Conservation (phyloP, 345 rosid species). For the Reutealis trisperma region DNA sequence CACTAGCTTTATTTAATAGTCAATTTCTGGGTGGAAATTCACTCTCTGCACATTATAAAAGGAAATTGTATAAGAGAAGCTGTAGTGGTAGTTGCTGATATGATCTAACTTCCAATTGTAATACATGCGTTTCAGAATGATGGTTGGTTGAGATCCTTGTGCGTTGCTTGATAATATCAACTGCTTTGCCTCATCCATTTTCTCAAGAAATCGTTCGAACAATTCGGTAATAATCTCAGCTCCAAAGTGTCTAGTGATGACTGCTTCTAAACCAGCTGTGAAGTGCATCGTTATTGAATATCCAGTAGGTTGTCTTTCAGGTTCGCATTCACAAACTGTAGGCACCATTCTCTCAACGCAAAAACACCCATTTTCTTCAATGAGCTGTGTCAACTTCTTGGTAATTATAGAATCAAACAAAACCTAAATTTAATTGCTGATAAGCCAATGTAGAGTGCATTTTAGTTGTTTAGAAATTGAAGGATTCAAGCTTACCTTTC, state of each 20-base stretch:
- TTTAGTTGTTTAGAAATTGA: no score
- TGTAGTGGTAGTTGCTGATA: not conserved
- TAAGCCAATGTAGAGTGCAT: no score
- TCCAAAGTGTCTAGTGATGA: conserved; percentile 32
- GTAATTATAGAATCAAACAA: not conserved
- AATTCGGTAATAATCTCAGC: conserved; percentile 19
- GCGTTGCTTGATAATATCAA: not conserved
- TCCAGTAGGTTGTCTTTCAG: not conserved
- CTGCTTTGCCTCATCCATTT: not conserved
- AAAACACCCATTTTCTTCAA: no score
- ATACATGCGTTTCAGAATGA: conserved; percentile 14
- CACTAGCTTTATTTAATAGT: not conserved
- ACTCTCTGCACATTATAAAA: not conserved
- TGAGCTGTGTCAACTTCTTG: no score
- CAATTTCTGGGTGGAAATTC: not conserved
- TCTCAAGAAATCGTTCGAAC: conserved; percentile 12
- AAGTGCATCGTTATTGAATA: not conserved
- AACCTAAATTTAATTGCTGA: no score
- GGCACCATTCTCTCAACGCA: conserved; percentile 13
- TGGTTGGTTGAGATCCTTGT: not conserved
- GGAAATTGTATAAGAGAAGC: not conserved
- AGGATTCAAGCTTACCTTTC: conserved; percentile 1
- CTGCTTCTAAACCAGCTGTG: conserved; percentile 21
- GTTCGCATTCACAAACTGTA: not conserved
- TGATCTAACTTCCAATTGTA: not conserved